Conservation (phyloP, 352 stramenopile species). For the Phytophthora colocasiae region DNA sequence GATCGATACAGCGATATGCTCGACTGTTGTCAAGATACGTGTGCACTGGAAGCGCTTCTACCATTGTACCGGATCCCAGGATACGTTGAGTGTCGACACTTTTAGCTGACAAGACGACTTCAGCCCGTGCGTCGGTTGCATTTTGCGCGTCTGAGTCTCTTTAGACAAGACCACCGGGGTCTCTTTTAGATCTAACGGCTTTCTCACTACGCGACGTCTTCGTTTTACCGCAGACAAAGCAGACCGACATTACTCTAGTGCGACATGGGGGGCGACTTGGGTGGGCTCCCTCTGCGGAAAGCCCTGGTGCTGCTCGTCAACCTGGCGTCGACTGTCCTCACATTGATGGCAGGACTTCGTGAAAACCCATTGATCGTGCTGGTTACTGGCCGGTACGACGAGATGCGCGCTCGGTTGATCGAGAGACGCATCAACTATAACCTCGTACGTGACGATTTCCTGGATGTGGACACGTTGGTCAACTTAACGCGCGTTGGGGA, state of each 20-base stretch:
- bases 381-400: conserved; percentile 51
- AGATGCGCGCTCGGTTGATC: conserved; percentile 45
- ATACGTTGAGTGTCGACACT: no score
- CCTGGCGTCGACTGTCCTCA: conserved; percentile 53
- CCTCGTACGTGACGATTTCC: conserved; percentile 43
- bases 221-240: conserved; percentile 19
- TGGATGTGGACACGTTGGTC: conserved; percentile 37
- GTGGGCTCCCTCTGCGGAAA: conserved; percentile 25
- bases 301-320: conserved; percentile 44
- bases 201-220: neutral
- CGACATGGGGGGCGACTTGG: conserved; percentile 25
- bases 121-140: no score
- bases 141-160: no score
- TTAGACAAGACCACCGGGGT: no score
- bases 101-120: no score
- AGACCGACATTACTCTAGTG: neutral
- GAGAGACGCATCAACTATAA: conserved; percentile 55
- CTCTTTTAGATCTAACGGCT: no score
- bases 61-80: no score
- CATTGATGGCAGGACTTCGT: conserved; percentile 55
- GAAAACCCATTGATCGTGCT: conserved; percentile 64
- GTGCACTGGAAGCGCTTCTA: no score
- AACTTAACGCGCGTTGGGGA: conserved; percentile 42
- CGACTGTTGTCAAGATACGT: no score
- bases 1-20: no score